Evolutionary conservation across 1,139 yeast species (phyloP).

Genomic region (Meyerozyma smithsonii): DNA sequence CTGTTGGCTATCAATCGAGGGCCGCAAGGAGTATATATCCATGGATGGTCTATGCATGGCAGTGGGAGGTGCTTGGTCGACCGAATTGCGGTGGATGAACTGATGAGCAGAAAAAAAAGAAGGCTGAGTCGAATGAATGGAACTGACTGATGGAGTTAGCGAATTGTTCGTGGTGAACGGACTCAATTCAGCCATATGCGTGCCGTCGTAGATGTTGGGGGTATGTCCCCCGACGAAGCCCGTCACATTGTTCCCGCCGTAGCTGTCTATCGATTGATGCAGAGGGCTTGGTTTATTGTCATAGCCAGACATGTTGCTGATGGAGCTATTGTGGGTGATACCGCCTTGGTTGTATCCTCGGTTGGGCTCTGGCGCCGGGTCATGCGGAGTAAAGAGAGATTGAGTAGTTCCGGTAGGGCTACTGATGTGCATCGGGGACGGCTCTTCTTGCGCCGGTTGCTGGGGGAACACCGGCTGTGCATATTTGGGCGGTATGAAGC

Average conservation of each 20-base stretch:
- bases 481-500: neutral
- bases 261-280: slow-evolving; percentile 4
- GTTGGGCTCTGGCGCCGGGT: neutral
- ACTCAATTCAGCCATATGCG: slow-evolving; percentile 24
- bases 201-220: neutral
- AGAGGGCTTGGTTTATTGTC: slow-evolving; percentile 3
- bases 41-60: slow-evolving; percentile 29
- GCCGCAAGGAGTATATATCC: slow-evolving; percentile 27
- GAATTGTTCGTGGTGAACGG: slow-evolving; percentile 46
- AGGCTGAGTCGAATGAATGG: slow-evolving; percentile 42
- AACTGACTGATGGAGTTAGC: slow-evolving; percentile 37
- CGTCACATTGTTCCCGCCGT: neutral
- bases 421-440: neutral
- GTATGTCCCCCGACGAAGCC: neutral
- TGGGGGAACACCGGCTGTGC: neutral
- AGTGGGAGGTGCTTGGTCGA: slow-evolving; percentile 32
- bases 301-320: neutral
- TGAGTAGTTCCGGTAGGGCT: neutral
- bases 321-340: neutral
- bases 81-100: slow-evolving; percentile 33
- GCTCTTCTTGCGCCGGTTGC: neutral
- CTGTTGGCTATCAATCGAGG: slow-evolving; percentile 25
- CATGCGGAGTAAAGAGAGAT: neutral
- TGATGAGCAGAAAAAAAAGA: slow-evolving; percentile 46
- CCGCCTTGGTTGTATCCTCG: neutral